Conservation (phyloP, 2,329 filamentous ascomycete species). For the Xylariaceae sp. region DNA sequence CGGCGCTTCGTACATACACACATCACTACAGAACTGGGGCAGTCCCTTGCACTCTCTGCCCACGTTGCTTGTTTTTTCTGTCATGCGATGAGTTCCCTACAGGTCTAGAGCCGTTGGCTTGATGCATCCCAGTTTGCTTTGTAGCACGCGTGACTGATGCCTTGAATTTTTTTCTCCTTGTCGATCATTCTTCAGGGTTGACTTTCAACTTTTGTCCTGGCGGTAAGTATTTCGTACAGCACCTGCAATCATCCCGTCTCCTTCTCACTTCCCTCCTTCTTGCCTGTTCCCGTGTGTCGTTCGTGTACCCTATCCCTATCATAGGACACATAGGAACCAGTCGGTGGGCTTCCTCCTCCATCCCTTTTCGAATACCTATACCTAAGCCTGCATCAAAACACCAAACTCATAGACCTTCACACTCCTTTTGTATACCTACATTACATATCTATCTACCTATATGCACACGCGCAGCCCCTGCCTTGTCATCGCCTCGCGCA, state of each 20-base stretch:
- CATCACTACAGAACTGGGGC: background rate
- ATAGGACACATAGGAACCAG: too few relatives aligned
- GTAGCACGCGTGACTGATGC: background rate
- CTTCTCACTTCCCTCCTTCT: conserved; percentile 6
- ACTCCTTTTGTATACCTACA: background rate
- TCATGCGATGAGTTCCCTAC: background rate
- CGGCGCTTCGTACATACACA: too few relatives aligned
- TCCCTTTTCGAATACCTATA: background rate
- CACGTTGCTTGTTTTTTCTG: background rate
- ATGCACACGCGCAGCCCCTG: background rate
- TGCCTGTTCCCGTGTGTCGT: conserved; percentile 7
- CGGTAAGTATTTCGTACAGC: background rate
- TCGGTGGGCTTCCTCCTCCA: background rate
- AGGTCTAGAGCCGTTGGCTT: background rate
- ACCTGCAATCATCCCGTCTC: background rate
- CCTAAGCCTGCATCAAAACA: background rate
- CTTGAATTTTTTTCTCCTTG: background rate
- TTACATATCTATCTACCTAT: background rate
- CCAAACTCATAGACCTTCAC: conserved; percentile 7
- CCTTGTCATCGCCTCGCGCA: conserved; percentile 11
- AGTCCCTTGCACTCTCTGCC: background rate
- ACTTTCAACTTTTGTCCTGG: background rate
- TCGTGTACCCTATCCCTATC: background rate
- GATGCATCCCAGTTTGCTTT: background rate
- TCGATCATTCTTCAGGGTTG: background rate